Conservation (phyloP, 352 stramenopile species). For the Thalassiosira mediterranea region DNA sequence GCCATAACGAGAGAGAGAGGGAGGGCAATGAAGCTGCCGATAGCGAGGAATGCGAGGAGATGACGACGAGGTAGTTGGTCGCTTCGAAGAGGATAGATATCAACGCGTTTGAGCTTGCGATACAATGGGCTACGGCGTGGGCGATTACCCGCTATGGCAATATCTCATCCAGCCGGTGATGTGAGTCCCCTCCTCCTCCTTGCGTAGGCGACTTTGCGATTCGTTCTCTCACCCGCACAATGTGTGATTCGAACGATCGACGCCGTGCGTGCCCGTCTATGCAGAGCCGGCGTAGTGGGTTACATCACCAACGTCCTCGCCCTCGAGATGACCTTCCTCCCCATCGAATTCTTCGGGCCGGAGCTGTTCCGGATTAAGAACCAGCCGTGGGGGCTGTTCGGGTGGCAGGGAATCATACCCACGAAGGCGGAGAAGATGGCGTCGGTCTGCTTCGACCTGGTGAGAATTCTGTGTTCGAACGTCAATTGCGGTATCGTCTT, state of each 20-base stretch:
- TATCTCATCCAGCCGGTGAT: slow-evolving; percentile 55
- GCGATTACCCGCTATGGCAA: slow-evolving; percentile 41
- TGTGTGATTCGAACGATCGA: background rate
- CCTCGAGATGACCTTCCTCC: slow-evolving; percentile 95
- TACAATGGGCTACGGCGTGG: slow-evolving; percentile 48
- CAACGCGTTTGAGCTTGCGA: too few relatives aligned
- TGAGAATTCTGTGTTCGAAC: too few relatives aligned
- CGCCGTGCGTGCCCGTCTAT: slow-evolving; percentile 32
- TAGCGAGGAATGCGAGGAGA: too few relatives aligned
- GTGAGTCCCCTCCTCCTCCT: slow-evolving; percentile 29
- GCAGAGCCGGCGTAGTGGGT: slow-evolving; percentile 90
- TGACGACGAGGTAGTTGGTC: too few relatives aligned
- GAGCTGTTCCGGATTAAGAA: slow-evolving; percentile 84
- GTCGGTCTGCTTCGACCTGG: slow-evolving; percentile 90
- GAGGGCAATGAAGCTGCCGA: too few relatives aligned
- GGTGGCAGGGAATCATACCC: slow-evolving; percentile 93
- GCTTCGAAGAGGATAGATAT: too few relatives aligned
- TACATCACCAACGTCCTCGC: slow-evolving; percentile 95
- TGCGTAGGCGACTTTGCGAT: background rate
- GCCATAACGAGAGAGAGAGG: too few relatives aligned
- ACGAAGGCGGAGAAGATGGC: slow-evolving; percentile 96
- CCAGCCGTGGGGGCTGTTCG: slow-evolving; percentile 87
- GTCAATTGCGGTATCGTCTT: too few relatives aligned
- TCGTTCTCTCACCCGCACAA: background rate
- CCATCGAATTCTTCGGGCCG: slow-evolving; percentile 90